These are phyloP conservation scores for Colletotrichum phormii DNA, from an alignment of 2,329 filamentous ascomycete species.

Conservation along the genomic window DNA sequence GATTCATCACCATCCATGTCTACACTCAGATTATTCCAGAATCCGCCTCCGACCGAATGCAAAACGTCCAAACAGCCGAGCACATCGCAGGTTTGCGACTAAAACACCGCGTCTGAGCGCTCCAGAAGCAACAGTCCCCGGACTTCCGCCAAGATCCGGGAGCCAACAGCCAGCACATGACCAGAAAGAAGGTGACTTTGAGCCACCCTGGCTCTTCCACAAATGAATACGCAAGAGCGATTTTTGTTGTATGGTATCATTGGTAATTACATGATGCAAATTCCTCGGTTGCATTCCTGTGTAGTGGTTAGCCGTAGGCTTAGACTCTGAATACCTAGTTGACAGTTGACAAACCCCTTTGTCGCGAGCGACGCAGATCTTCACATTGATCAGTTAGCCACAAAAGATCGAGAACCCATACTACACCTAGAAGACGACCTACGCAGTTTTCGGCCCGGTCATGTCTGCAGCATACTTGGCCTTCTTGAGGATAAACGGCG, in stretches of 20 bases:
- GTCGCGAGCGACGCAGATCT: neutral
- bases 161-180: neutral
- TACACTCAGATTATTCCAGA: neutral
- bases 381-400: neutral
- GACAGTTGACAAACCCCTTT: neutral
- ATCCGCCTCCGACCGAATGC: neutral
- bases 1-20: neutral
- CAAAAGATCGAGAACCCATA: neutral
- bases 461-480: neutral
- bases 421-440: neutral
- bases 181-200: neutral
- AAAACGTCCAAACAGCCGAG: neutral
- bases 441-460: neutral
- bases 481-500: neutral
- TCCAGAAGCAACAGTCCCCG: neutral
- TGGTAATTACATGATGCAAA: neutral
- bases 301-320: neutral
- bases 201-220: neutral
- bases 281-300: neutral
- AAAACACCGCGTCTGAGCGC: neutral
- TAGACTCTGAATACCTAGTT: rapidly evolving
- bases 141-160: neutral
- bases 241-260: neutral
- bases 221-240: neutral
- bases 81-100: neutral